Evolutionary conservation across 2,329 filamentous ascomycete species (phyloP), one percentile per base, ranked within the genome.

Genomic region (Aspergillus udagawae): DNA sequence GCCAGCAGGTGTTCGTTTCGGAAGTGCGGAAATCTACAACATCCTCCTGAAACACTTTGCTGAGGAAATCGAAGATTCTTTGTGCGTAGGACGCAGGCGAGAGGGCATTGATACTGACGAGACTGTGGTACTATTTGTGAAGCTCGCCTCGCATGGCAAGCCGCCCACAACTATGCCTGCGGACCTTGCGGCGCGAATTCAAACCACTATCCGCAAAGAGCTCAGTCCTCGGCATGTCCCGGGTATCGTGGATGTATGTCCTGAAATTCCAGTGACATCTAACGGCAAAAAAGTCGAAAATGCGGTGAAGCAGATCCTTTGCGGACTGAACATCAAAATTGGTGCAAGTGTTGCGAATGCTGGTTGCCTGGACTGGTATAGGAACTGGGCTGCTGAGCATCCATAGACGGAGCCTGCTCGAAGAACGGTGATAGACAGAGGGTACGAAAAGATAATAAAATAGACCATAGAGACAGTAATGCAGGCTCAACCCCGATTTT

Each of bases 221-320:
- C 77, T 97, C 58, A 96, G 91, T 66, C 89, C 91, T 4, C 83
- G 94, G 53, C 94, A 99, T 77, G 92, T 97, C 0, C 93, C 93
- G 0, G 88, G 86, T 0, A 79, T 96, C 0, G 81, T 97, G 20
- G 90, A 92, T 63, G 86, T 90, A 71, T 92, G 89, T 60, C 86
- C 87, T 0, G 92, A 93, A 41, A 94, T 99, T 20, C 94, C 93
- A 0, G 87, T 92, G 64, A 97, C 94, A 17, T 87, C 87, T 2
- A 99, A 99, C 69, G 93, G 93, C 53, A 99, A 99, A 80, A 99
- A 97, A 86, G 91, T 99, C 58, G 93, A 99, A 73, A 92, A 95
- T 50, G 91, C 91, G 0, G 93, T 97, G 5, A 97, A 97, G 80
- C 92, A 97, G 75, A 97, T 97, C 48, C 77, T 99, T 1, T 96